Evolutionary conservation across 2,329 filamentous ascomycete species (phyloP).

Genomic region (Paraphoma chrysanthemicola): DNA sequence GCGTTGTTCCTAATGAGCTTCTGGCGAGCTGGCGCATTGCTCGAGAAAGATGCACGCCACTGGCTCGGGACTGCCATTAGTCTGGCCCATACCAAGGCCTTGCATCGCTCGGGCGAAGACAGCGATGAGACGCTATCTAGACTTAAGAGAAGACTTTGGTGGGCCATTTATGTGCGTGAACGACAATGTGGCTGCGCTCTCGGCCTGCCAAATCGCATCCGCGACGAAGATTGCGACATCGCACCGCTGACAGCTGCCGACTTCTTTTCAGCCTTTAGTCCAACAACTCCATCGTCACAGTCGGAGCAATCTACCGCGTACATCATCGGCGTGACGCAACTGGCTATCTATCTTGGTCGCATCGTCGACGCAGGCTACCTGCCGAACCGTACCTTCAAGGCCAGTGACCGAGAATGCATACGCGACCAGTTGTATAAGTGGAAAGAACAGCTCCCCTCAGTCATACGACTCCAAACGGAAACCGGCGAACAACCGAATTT

Average conservation of each 20-base stretch:
- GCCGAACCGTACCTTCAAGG: conserved; percentile 25
- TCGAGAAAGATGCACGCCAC: conserved; percentile 47
- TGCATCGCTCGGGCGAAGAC: conserved; percentile 47
- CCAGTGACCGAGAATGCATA: conserved; percentile 24
- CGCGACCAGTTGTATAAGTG: conserved; percentile 48
- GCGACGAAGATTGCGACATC: conserved; percentile 59
- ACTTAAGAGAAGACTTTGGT: conserved; percentile 60
- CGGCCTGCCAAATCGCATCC: conserved; percentile 56
- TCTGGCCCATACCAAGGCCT: conserved; percentile 58
- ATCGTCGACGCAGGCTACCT: conserved; percentile 49
- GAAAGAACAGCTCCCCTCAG: conserved; percentile 48
- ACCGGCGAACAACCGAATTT: conserved; percentile 44
- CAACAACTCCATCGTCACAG: conserved; percentile 33
- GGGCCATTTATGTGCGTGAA: conserved; percentile 61
- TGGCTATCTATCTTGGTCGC: conserved; percentile 47
- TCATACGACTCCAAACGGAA: conserved; percentile 44
- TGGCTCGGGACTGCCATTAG: conserved; percentile 57
- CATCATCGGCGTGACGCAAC: conserved; percentile 47
- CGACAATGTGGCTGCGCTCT: conserved; percentile 56
- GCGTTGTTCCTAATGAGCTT: conserved; percentile 63
- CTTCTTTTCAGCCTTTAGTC: conserved; percentile 43
- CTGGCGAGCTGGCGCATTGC: conserved; percentile 58
- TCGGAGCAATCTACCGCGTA: conserved; percentile 44
- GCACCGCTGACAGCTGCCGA: conserved; percentile 48
- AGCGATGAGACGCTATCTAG: conserved; percentile 38